Base-by-base conservation (phyloP, 352 stramenopile species). In the Phytophthora sp. region DNA sequence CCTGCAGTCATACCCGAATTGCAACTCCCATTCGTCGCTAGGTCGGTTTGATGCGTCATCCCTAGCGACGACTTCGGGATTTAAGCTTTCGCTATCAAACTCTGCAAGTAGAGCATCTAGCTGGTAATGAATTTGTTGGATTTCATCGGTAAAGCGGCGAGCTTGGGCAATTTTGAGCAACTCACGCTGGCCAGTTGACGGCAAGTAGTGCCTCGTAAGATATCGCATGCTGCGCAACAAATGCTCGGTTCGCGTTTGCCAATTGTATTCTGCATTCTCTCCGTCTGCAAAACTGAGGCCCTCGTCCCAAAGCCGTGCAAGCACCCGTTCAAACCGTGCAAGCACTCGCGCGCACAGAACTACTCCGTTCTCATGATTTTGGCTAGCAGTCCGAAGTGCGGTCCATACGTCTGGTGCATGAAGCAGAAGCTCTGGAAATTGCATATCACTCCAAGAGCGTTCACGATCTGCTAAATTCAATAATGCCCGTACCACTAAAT, bases 331-430 rank as follows among this genome's bases (percentile, higher is more conserved):
- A 12, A 76, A 51, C 5, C 67, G 62, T 18, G 24, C 41, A 39
- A 76, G 34, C 20, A 76, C 62, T 11, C 56, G 62, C 4, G 49
- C 55, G 54, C 67, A 76, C 45, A 76, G 24, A 4, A 62, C 20
- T 15, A 72, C 62, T 21, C 65, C 67, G 5, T 18, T 56, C 20
- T 70, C 55, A 5, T 54, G 63, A 12, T 26, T 21, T 45, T 66
- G 45, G 23, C 62, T 72, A n/a, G 65, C 57, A 30, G 51, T 46
- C 9, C 67, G 67, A 52, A 71, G 50, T 24, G 48, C 41, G 49
- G 67, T 68, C 67, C 67, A 76, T 15, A 76, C 62, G 13, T 76
- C 67, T 23, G 67, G 61, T 5, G 67, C 56, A 24, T 72, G 62
- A 27, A 69, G 27, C 48, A 76, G 26, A 10, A 76, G 20, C 18